Evolutionary conservation across 2,329 filamentous ascomycete species (phyloP).

Genomic region (Colletotrichum plurivorum): DNA sequence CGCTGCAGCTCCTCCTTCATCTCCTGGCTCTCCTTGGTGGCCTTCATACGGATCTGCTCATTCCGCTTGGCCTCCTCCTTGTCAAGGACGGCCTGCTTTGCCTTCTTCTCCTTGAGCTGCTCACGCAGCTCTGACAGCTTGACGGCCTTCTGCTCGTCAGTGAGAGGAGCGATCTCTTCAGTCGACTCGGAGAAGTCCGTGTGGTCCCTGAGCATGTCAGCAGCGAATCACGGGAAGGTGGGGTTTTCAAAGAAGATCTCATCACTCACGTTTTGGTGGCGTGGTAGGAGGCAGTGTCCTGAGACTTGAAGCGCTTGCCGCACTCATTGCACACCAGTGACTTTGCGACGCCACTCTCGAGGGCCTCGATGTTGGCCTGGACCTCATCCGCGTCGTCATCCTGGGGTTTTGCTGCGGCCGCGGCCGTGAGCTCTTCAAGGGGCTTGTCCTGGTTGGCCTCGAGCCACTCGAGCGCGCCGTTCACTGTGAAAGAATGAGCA

Average conservation of each 20-base stretch:
- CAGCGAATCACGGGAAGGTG: not conserved
- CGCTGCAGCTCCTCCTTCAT: conserved; percentile 89
- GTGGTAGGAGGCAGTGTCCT: conserved; percentile 89
- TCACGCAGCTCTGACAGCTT: conserved; percentile 81
- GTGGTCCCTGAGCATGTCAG: conserved; percentile 74
- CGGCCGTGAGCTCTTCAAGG: conserved; percentile 81
- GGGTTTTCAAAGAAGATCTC: not conserved
- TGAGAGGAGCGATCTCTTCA: conserved; percentile 91
- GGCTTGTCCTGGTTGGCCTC: conserved; percentile 91
- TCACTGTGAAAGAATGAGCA: conserved; percentile 67
- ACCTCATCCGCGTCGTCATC: conserved; percentile 64
- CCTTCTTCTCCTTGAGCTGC: conserved; percentile 80
- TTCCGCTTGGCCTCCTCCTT: conserved; percentile 88
- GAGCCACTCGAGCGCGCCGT: conserved; percentile 94
- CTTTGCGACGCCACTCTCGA: conserved; percentile 80
- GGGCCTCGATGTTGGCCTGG: conserved; percentile 71
- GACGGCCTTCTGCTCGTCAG: conserved; percentile 90
- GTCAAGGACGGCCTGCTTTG: conserved; percentile 77
- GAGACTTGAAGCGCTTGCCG: conserved; percentile 88
- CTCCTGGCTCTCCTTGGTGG: conserved; percentile 90
- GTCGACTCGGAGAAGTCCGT: conserved; percentile 93
- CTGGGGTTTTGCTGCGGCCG: conserved; percentile 52
- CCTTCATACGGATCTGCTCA: conserved; percentile 87
- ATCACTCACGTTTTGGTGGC: conserved; percentile 81
- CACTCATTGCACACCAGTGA: conserved; percentile 96